Percentiles rank a stretch among this genome's conserved stretches.
Conservation (phyloP, 495 filamentous ascomycete genomes). For the Xylaria grammica region DNA sequence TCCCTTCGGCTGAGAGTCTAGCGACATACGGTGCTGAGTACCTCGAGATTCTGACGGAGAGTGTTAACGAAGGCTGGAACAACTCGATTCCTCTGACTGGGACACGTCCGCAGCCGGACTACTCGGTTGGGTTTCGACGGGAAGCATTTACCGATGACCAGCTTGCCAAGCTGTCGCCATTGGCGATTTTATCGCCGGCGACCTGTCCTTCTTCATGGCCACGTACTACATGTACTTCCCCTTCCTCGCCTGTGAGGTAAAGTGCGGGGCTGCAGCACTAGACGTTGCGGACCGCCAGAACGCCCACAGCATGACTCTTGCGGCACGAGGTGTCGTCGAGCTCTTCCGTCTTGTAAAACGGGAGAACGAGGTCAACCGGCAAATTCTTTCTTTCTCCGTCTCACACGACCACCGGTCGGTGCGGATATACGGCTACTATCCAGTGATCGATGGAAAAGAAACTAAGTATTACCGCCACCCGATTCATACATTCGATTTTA, state of each 20-base stretch:
- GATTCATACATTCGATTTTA: constrained; percentile 30
- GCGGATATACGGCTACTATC: constrained; percentile 48
- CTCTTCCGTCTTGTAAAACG: constrained; percentile 41
- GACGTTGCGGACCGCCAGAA: constrained; percentile 6
- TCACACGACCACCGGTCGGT: constrained; percentile 49
- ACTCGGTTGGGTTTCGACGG: constrained; percentile 48
- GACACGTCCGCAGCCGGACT: constrained; percentile 50
- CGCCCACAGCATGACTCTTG: constrained; percentile 43
- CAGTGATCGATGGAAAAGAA: constrained; percentile 35
- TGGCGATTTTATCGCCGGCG: constrained; percentile 30
- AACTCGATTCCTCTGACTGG: constrained; percentile 39
- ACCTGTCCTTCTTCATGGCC: constrained; percentile 43
- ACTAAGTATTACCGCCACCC: constrained; percentile 40
- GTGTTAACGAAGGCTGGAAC: constrained; percentile 51
- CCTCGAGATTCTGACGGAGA: constrained; percentile 45
- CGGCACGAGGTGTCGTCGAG: constrained; percentile 43
- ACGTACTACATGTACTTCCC: constrained; percentile 50
- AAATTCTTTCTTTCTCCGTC: constrained; percentile 54
- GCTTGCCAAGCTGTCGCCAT: constrained; percentile 44
- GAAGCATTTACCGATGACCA: constrained; percentile 48
- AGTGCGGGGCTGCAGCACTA: constrained; percentile 7
- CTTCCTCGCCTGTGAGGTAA: constrained; percentile 47
- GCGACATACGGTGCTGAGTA: constrained; percentile 28
- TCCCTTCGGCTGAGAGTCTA: constrained; percentile 44
- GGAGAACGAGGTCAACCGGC: constrained; percentile 43